Conservation (phyloP, 2,329 filamentous ascomycete genomes). For the Alternaria arbusti region DNA sequence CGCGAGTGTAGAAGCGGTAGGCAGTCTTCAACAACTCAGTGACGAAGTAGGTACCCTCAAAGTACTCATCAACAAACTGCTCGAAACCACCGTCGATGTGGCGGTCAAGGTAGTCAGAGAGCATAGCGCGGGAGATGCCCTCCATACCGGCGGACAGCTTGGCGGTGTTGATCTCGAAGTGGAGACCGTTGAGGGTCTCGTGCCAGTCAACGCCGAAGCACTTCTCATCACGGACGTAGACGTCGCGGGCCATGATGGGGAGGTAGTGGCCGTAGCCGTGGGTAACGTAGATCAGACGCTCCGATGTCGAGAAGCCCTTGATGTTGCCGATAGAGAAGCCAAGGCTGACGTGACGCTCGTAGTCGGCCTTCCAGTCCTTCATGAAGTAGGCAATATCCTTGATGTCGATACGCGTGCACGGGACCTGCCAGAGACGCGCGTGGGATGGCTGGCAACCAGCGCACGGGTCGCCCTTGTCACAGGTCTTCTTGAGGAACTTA, state of each 20-base stretch:
- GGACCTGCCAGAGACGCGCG: constrained; percentile 94
- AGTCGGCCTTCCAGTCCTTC: constrained; percentile 99
- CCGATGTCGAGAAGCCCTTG: constrained; percentile 75
- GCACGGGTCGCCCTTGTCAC: constrained; percentile 96
- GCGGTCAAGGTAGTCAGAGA: constrained; percentile 93
- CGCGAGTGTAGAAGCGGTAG: constrained; percentile 89
- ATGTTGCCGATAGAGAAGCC: constrained; percentile 94
- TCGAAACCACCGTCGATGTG: constrained; percentile 93
- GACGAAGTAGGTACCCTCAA: constrained; percentile 92
- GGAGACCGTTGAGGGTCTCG: constrained; percentile 77
- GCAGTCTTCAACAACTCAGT: constrained; percentile 96
- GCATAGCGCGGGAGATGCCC: constrained; percentile 78
- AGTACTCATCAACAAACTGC: constrained; percentile 93
- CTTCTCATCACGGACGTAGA: constrained; percentile 88
- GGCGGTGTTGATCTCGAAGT: constrained; percentile 86
- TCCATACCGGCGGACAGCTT: constrained; percentile 88
- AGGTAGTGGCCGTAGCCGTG: constrained; percentile 95
- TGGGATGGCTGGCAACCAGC: constrained; percentile 95
- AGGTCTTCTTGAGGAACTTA: constrained; percentile 99
- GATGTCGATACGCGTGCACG: constrained; percentile 97
- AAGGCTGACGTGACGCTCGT: constrained; percentile 84
- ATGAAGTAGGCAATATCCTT: constrained; percentile 98
- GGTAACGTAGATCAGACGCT: constrained; percentile 84
- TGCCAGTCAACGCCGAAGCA: constrained; percentile 96
- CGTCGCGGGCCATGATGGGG: constrained; percentile 90